These are phyloP conservation scores for Magnolia changhungtana DNA, from an alignment of 164 flowering plant species.

Conservation along the genomic window DNA sequence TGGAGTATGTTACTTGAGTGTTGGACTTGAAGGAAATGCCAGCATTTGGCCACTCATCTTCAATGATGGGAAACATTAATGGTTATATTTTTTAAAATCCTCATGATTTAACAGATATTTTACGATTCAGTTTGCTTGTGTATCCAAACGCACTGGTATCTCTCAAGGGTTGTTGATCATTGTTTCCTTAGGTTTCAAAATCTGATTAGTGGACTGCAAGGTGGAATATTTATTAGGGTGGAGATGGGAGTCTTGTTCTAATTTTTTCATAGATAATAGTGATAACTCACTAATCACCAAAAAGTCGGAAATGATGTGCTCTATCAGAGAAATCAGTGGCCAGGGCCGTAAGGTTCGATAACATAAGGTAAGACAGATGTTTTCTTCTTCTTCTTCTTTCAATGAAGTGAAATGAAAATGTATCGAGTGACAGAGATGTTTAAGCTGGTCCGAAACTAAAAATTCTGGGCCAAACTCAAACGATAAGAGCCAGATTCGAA, in stretches of 20 bases:
- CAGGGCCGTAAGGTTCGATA: not conserved
- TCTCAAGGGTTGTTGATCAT: not conserved
- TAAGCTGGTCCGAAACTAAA: no score
- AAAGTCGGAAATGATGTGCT: not conserved
- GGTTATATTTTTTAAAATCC: not conserved
- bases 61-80: no score
- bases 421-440: no score
- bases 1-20: not conserved
- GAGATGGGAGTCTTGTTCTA: not conserved
- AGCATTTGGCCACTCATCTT: no score
- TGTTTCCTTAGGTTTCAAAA: not conserved
- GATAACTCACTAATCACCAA: not conserved
- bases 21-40: not conserved
- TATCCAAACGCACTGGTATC: not conserved
- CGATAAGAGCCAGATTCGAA: no score
- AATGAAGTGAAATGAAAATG: no score
- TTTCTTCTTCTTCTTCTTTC: no score
- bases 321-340: not conserved
- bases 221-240: not conserved
- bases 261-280: not conserved
- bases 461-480: no score
- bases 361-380: no score
- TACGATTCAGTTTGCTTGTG: no score
- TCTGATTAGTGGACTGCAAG: not conserved
- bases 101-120: no score